Percentiles rank a stretch among this genome's conserved stretches.
phyloP scores from a whole-genome alignment of 176 grass and related monocot species.

The Phyllostachys edulis region DNA sequence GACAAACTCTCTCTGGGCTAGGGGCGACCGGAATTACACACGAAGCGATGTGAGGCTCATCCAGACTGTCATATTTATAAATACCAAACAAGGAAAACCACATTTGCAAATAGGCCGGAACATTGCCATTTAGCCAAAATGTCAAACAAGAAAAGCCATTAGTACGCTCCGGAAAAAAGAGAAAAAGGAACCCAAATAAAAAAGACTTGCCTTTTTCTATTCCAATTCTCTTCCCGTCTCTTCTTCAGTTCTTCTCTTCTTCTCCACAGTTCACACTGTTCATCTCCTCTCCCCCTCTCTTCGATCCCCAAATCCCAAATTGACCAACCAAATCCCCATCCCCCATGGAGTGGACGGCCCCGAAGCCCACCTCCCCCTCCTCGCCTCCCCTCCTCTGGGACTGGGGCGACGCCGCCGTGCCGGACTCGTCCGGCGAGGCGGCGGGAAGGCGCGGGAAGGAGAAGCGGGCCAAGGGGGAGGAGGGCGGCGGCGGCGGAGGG shows the following conservation, averaged over 20 bases:
- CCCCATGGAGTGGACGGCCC: conserved; percentile 43
- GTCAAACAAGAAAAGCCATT: neutral
- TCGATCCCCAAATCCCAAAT: conserved; percentile 60
- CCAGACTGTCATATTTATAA: too few species aligned
- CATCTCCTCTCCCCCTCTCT: conserved; percentile 22
- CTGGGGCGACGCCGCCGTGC: conserved; percentile 49
- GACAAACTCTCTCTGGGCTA: too few species aligned
- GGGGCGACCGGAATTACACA: too few species aligned
- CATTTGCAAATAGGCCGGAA: too few species aligned
- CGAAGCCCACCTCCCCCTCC: conserved; percentile 42
- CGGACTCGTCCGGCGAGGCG: conserved; percentile 40
- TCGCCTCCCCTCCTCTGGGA: conserved; percentile 80
- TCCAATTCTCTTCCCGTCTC: conserved; percentile 32
- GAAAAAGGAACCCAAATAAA: conserved; percentile 20
- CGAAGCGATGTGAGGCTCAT: too few species aligned
- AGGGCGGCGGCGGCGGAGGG: conserved; percentile 28
- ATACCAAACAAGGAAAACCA: too few species aligned
- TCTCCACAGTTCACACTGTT: conserved; percentile 53
- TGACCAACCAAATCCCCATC: conserved; percentile 33
- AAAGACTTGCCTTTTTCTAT: conserved; percentile 44
- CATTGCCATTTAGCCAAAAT: too few species aligned
- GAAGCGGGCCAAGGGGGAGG: conserved; percentile 42
- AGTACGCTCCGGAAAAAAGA: neutral
- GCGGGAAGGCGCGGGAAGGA: conserved; percentile 43
- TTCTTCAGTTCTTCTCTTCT: neutral